These are phyloP conservation scores for Naegleria lovaniensis DNA, from an alignment of 208 protist genomes.

Conservation along the genomic window DNA sequence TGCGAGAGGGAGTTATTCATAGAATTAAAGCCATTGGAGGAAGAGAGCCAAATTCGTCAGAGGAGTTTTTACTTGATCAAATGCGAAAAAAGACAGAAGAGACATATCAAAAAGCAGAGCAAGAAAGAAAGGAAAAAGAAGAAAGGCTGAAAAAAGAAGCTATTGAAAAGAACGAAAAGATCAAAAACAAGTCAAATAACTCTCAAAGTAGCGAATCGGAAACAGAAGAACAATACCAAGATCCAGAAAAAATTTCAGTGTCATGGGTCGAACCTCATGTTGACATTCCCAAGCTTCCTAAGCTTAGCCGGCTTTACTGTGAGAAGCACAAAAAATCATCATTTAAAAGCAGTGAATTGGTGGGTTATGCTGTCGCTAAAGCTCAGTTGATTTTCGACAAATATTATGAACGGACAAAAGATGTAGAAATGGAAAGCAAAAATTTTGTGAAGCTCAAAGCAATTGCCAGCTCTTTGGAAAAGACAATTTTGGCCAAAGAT, in stretches of 20 bases:
- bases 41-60: background rate
- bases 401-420: background rate
- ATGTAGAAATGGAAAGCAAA: background rate
- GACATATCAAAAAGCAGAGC: background rate
- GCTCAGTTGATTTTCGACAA: background rate
- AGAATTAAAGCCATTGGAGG: slow-evolving; percentile 2
- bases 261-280: background rate
- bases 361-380: background rate
- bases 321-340: background rate
- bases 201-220: background rate
- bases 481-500: background rate
- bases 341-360: background rate
- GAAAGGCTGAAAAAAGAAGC: background rate
- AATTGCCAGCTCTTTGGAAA: background rate
- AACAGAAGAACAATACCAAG: background rate
- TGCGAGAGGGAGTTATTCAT: slow-evolving; percentile 66
- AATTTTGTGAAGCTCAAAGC: background rate
- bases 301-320: background rate
- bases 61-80: background rate
- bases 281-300: background rate
- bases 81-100: slow-evolving; percentile 12
- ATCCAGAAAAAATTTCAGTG: background rate
- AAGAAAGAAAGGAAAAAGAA: background rate
- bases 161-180: slow-evolving; percentile 2
- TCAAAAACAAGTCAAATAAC: background rate